Percentiles rank a stretch among this genome's conserved stretches.
phyloP scores from a whole-genome alignment of 805 yeast species.

The Myxozyma neglecta region DNA sequence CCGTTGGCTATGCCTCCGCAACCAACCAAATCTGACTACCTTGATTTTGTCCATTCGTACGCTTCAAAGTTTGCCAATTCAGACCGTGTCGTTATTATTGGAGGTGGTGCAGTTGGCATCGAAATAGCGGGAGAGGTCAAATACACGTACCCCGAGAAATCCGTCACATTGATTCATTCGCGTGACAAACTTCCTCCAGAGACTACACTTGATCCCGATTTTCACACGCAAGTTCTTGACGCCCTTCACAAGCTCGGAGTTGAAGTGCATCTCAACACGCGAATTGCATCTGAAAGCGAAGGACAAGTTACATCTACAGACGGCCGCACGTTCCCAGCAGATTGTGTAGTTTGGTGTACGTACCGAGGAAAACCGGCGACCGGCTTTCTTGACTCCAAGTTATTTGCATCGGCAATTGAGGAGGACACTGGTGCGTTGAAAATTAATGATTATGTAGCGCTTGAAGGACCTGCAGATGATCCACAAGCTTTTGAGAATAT shows the following conservation, averaged over 20 bases:
- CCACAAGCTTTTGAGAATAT: constrained; percentile 3
- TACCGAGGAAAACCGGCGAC: constrained; percentile 12
- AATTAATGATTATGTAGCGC: constrained; percentile 8
- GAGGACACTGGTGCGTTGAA: background rate
- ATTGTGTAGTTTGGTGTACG: constrained; percentile 11
- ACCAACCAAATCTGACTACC: constrained; percentile 7
- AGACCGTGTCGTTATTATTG: constrained; percentile 47
- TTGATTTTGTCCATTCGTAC: constrained; percentile 3
- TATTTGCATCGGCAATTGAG: background rate
- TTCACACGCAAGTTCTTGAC: background rate
- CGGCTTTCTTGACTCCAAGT: constrained; percentile 2
- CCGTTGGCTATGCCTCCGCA: constrained; percentile 4
- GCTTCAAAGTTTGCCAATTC: constrained; percentile 40
- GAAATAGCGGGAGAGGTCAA: constrained; percentile 53
- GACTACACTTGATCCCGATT: constrained; percentile 1
- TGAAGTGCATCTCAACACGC: constrained; percentile 11
- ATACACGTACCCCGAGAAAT: constrained; percentile 41
- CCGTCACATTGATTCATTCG: constrained; percentile 37
- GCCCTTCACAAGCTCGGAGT: constrained; percentile 13
- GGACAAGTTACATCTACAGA: background rate
- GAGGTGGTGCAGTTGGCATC: constrained; percentile 56
- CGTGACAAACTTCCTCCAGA: constrained; percentile 19
- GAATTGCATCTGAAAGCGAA: background rate
- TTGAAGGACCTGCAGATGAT: constrained; percentile 1
- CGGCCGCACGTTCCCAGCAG: constrained; percentile 7